Base-by-base conservation (phyloP, 495 filamentous ascomycete genomes). In the Thozetella sp. region DNA sequence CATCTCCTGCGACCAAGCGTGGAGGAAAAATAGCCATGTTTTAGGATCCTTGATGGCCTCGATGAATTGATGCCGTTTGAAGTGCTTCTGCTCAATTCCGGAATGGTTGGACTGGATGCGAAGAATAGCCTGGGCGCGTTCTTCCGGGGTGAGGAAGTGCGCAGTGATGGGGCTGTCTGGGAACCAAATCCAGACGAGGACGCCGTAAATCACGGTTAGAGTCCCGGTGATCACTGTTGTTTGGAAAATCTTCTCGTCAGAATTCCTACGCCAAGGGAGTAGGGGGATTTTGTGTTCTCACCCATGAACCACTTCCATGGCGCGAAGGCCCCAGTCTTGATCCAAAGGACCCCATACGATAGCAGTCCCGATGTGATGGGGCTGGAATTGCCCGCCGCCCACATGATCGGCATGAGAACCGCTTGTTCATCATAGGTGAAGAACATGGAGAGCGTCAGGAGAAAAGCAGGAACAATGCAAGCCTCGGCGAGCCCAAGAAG, bases 31-130 rank as follows among this genome's bases (percentile, higher is more conserved):
- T 15, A 71, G 43, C 76, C 75, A 82, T 1, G 82, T 83, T 65
- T 85, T 80, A 3, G 83, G 85, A 54, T 88, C 85, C 46, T 73
- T 46, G 1, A 87, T 67, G 0, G 83, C 78, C 57, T 88, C 85
- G 20, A 79, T 78, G 20, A 87, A 72, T 58, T 90, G 88, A 26
- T 86, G 77, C 51, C 74, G 60, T 50, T 88, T 87, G 67, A 87
- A 89, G 23, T 81, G 78, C 69, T 88, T 88, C 62, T 88, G 88
- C 56, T 86, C 84, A 45, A 89, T 83, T 1, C 87, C 87, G 54
- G 87, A 85, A 65, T 88, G 80, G 55, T 90, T 89, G 50, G 76
- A 68, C 9, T 81, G 72, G 13, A 89, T 80, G n/a, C 87, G 74
- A 40, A 84, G 81, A 50, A 90, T 69, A 1, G 81, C 82, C 25